A percentile compares a stretch with the other conserved stretches of the same genome.
phyloP scores from a whole-genome alignment of 1,139 yeast species.

The Kluyveromyces sp. region DNA sequence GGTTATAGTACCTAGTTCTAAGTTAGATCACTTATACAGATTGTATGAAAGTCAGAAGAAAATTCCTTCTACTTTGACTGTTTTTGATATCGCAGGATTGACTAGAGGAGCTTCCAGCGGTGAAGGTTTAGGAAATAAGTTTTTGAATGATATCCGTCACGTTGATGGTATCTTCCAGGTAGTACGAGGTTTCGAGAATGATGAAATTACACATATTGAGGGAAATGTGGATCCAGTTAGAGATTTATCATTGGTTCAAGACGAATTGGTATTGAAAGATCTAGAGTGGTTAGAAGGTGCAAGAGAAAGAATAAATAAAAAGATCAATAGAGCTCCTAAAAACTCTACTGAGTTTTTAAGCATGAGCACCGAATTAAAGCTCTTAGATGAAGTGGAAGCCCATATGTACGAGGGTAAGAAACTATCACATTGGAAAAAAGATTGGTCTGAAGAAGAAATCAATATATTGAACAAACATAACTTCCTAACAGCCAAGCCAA shows the following conservation, averaged over 20 bases:
- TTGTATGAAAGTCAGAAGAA: slow-evolving; percentile 46
- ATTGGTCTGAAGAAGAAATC: slow-evolving; percentile 52
- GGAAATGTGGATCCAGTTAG: slow-evolving; percentile 55
- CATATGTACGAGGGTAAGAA: slow-evolving; percentile 53
- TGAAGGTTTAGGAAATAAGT: slow-evolving; percentile 72
- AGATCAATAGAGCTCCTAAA: slow-evolving; percentile 35
- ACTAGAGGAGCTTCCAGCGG: slow-evolving; percentile 68
- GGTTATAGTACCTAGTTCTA: slow-evolving; percentile 47
- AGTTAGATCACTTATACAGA: slow-evolving; percentile 38
- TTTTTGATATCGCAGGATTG: slow-evolving; percentile 69
- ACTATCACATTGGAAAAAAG: slow-evolving; percentile 35
- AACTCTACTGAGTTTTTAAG: slow-evolving; percentile 30
- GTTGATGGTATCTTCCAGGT: slow-evolving; percentile 72
- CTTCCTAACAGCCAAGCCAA: slow-evolving; percentile 64
- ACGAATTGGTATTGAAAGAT: slow-evolving; percentile 66
- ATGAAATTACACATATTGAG: slow-evolving; percentile 67
- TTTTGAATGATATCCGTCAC: slow-evolving; percentile 59
- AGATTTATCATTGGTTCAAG: slow-evolving; percentile 61
- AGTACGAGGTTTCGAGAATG: slow-evolving; percentile 58
- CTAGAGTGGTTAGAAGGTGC: slow-evolving; percentile 56
- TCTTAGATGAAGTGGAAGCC: slow-evolving; percentile 43
- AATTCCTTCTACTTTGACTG: slow-evolving; percentile 49
- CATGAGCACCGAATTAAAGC: slow-evolving; percentile 38
- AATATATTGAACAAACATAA: slow-evolving; percentile 51
- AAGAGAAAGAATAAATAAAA: slow-evolving; percentile 40